Evolutionary conservation across 2,329 filamentous ascomycete species (phyloP), one percentile per base, ranked within the genome.

Genomic region (Alternaria solani): DNA sequence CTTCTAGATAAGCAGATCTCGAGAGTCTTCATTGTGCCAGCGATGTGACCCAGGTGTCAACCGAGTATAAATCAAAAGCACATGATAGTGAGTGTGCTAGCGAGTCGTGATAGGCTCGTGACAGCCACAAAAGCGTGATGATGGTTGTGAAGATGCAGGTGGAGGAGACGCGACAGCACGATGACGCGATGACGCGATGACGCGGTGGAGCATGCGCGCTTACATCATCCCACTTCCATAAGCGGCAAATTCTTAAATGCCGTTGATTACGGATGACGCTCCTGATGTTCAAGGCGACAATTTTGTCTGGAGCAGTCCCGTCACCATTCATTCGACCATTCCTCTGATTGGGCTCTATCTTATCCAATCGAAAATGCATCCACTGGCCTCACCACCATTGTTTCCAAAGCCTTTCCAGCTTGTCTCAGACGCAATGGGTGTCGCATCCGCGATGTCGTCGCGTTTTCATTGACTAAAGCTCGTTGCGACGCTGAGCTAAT

Each of bases 281-380:
- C 32, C 30, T 55, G 53, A 55, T 49, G 42, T 55, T 55, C 43
- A 55, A 49, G 53, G 53, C 53, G 34, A 49, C 32, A 49, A n/a
- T 41, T 14, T n/a, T 25, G 20, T 49, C 30, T 9, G 20, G 14
- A 25, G 16, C 46, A 34, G 46, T 20, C 32, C n/a, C 32, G 11
- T 36, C 20, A 14, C 20, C 12, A 36, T 1, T 30, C 28, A 1
- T 16, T 12, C 6, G 5, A n/a, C 20, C 7, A 7, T 23, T 23
- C 26, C n/a, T 4, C 14, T 32, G 30, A 16, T 30, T 26, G 11
- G 18, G 32, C 16, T 4, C 7, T 18, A 4, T 23, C 18, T 18
- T 14, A 2, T 4, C 1, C 16, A 12, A 47, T 2, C 2, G 28
- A 47, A 3, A 47, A 32, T n/a, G 14, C 11, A 20, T 20, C 1